Evolutionary conservation across 129 eudicot species (phyloP).

Genomic region (Logfia minima): DNA sequence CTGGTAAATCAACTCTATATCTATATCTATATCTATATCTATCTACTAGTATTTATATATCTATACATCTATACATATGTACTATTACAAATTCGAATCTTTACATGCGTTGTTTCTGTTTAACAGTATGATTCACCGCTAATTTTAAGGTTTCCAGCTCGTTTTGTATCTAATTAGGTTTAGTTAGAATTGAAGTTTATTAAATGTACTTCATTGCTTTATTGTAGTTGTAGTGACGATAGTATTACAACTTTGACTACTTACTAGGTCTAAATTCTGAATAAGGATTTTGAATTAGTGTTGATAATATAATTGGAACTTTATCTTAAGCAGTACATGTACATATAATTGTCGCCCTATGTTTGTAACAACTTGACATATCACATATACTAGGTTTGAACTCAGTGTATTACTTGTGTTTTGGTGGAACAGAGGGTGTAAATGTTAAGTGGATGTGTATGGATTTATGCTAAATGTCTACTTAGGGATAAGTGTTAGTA

Average conservation of each 20-base stretch:
- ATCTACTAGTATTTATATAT: too few species aligned
- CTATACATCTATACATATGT: too few species aligned
- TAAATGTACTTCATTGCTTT: not conserved
- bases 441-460: not conserved
- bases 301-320: not conserved
- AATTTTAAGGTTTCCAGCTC: not conserved
- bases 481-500: not conserved
- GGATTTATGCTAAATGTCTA: not conserved
- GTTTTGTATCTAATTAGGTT: not conserved
- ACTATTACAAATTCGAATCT: not conserved
- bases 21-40: not conserved
- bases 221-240: not conserved
- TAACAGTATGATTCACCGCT: not conserved
- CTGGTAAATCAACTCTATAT: constrained; percentile 11
- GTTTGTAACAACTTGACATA: not conserved
- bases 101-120: not conserved
- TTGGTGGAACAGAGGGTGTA: too few species aligned
- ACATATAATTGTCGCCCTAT: not conserved
- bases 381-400: not conserved
- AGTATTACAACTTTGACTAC: not conserved
- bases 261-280: too few species aligned
- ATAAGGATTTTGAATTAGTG: not conserved
- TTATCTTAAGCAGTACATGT: not conserved
- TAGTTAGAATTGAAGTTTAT: not conserved
- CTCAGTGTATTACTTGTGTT: too few species aligned